Percentiles rank a stretch among this genome's conserved stretches.
Conservation (phyloP, 352 stramenopile species). For the Elongisporangium undulatum region DNA sequence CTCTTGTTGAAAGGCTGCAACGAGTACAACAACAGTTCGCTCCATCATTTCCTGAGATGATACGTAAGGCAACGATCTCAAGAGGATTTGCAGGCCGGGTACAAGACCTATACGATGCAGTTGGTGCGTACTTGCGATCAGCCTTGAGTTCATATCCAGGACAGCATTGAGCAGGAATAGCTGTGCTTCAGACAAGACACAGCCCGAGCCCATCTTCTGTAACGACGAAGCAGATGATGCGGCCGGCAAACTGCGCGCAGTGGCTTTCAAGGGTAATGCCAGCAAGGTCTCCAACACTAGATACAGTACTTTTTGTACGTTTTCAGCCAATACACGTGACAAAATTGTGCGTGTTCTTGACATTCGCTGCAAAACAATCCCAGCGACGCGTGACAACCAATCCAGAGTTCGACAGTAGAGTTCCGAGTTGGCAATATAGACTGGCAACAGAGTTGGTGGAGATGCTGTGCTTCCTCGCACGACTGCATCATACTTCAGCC, state of each 20-base stretch:
- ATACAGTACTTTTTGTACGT: conserved; percentile 70
- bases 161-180: conserved; percentile 68
- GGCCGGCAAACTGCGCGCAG: background rate
- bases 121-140: conserved; percentile 79
- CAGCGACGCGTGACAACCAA: conserved; percentile 59
- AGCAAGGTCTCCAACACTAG: conserved; percentile 67
- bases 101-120: conserved; percentile 62
- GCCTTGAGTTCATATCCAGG: conserved; percentile 62
- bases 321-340: conserved; percentile 65
- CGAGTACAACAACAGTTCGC: conserved; percentile 51
- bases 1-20: conserved; percentile 75
- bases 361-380: conserved; percentile 77
- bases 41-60: conserved; percentile 34
- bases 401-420: conserved; percentile 44
- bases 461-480: background rate
- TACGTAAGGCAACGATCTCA: conserved; percentile 46
- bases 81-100: conserved; percentile 65
- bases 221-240: conserved; percentile 10
- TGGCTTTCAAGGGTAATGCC: conserved; percentile 16
- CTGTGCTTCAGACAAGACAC: conserved; percentile 55
- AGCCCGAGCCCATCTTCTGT: conserved; percentile 2
- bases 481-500: conserved; percentile 47
- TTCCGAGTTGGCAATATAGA: conserved; percentile 21
- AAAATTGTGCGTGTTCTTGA: conserved; percentile 71
- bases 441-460: conserved; percentile 6